These are phyloP conservation scores for Phytopythium sindhum DNA, from an alignment of 352 stramenopile genomes.

Conservation along the genomic window DNA sequence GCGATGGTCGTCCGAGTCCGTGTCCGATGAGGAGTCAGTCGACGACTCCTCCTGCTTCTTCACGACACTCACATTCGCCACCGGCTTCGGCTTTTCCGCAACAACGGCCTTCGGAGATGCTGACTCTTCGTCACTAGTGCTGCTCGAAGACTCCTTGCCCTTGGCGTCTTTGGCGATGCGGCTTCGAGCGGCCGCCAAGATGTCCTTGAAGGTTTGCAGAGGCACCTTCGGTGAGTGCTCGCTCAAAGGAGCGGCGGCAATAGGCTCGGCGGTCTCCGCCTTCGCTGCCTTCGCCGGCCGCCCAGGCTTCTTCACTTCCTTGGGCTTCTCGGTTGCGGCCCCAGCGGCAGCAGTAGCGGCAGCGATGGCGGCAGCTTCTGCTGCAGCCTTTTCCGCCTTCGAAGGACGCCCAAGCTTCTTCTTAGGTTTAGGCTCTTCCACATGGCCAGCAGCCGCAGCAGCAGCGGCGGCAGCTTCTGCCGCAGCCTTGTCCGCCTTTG, in stretches of 20 bases:
- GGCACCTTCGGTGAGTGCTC: conserved; percentile 6
- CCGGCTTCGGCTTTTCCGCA: conserved; percentile 20
- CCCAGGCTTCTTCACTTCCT: not conserved
- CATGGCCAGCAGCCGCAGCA: not conserved
- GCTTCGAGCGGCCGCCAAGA: conserved; percentile 27
- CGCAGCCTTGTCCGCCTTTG: conserved; percentile 6
- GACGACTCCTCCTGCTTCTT: conserved; percentile 2
- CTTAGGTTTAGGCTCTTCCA: not conserved
- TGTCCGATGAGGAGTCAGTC: not conserved
- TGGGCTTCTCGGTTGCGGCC: conserved; percentile 7
- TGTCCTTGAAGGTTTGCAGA: conserved; percentile 40
- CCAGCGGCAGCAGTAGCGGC: conserved; percentile 7
- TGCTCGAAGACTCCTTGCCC: not conserved
- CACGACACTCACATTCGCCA: not conserved
- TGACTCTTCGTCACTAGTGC: not conserved
- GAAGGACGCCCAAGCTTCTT: conserved; percentile 6
- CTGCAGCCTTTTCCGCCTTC: conserved; percentile 5
- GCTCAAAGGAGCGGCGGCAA: not conserved
- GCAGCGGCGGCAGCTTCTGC: not conserved
- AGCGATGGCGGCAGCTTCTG: conserved; percentile 5
- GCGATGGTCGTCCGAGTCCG: conserved; percentile 13
- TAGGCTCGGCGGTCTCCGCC: not conserved
- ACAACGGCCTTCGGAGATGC: conserved; percentile 23
- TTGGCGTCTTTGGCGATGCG: not conserved
- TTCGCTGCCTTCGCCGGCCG: not conserved